Evolutionary conservation across 2,329 filamentous ascomycete genomes (phyloP).

Genomic region (Pezizomycotina sp.): DNA sequence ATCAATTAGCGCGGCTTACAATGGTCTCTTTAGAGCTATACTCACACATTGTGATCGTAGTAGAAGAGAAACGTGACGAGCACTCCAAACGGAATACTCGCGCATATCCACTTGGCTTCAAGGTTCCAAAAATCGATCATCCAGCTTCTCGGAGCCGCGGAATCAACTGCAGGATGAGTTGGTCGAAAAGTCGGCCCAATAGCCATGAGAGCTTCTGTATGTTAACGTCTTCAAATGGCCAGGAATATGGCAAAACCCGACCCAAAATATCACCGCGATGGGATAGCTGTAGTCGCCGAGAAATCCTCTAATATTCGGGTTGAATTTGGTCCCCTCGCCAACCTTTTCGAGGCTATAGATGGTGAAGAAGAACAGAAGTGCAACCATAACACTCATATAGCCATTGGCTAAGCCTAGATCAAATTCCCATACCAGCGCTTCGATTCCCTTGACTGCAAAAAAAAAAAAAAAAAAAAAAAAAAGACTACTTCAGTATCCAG

Average conservation of each 20-base stretch:
- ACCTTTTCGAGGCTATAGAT: slow-evolving; percentile 33
- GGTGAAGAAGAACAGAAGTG: slow-evolving; percentile 29
- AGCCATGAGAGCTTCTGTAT: slow-evolving; percentile 38
- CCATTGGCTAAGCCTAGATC: slow-evolving; percentile 9
- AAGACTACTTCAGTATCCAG: no score
- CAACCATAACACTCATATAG: slow-evolving; percentile 32
- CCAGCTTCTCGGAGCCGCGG: slow-evolving; percentile 34
- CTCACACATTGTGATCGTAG: slow-evolving; percentile 39
- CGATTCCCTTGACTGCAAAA: slow-evolving; percentile 31
- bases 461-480: background rate
- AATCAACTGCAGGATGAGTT: slow-evolving; percentile 33
- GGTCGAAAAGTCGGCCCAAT: slow-evolving; percentile 32
- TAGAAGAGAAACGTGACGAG: slow-evolving; percentile 40
- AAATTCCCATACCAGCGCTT: slow-evolving; percentile 37
- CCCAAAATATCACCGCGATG: slow-evolving; percentile 39
- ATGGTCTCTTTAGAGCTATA: background rate
- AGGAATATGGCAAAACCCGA: slow-evolving; percentile 38
- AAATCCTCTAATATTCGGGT: slow-evolving; percentile 32
- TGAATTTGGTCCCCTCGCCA: slow-evolving; percentile 33
- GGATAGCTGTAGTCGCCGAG: slow-evolving; percentile 39
- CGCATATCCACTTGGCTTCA: slow-evolving; percentile 37
- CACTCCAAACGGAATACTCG: slow-evolving; percentile 38
- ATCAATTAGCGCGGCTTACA: slow-evolving; percentile 36
- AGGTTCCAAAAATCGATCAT: slow-evolving; percentile 40
- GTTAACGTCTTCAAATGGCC: slow-evolving; percentile 51